Base-by-base conservation (phyloP, 2,329 filamentous ascomycete species). In the Penicillium sp. region DNA sequence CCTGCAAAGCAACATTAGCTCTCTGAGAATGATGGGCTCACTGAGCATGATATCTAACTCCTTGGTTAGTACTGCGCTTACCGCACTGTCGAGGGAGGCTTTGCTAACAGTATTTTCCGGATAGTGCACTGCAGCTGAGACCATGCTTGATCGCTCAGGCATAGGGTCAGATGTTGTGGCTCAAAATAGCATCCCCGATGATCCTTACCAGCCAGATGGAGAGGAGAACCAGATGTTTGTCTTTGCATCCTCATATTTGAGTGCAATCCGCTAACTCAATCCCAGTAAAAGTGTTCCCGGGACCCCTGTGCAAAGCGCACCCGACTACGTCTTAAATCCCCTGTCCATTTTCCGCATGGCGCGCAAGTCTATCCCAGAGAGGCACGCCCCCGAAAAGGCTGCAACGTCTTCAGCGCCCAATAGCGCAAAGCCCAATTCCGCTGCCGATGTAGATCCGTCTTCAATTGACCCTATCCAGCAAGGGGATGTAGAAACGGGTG, bases 341-440 rank as follows among this genome's bases (percentile, higher is more conserved):
- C 35, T 70, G 12, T 69, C 68, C 6, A 70, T 70, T 15, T 70
- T 65, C 37, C 63, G 67, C 25, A 64, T 70, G 62, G 67, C 68
- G 1, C 62, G 68, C 14, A 69, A 67, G 52, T 63, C 64, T 10
- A 67, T 70, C 11, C 64, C 65, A 2, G 68, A 70, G 54, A 43
- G 64, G 50, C 67, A 70, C 48, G 68, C 67, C 6, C 66, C 65
- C 12, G 68, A 70, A 52, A 67, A 59, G 4, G 60, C 59, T 2
- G 11, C 42, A 7, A 63, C 50, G 1, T 60, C 61, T 1, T 67
- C 66, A 2, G 61, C 57, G 1, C 60, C 63, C 4, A 66, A 61
- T 43, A 66, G 64, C 12, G 54, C 57, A 2, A 43, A 49, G 11
- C 56, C 62, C 1, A 58, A 61, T 14, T 62, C 59, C 2, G 47